Conservation (phyloP, 2,329 filamentous ascomycete species). For the Aspergillus sojae region DNA sequence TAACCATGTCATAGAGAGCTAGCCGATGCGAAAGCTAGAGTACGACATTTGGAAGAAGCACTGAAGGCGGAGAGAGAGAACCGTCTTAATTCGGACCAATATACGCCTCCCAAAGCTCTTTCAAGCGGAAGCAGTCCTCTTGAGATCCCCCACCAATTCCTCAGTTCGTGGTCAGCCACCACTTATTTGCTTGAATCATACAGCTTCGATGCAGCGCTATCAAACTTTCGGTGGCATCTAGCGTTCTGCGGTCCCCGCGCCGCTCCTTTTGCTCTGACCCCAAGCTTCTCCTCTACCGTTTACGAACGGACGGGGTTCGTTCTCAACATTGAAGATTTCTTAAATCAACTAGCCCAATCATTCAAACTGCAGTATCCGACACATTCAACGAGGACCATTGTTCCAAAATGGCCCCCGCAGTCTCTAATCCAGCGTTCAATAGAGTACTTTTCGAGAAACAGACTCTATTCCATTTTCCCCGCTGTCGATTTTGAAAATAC, state of each 20-base stretch:
- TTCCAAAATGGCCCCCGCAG: constrained; percentile 21
- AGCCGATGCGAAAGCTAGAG: constrained; percentile 21
- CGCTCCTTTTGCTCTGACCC: constrained; percentile 19
- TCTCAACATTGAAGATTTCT: constrained; percentile 26
- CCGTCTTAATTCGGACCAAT: neutral
- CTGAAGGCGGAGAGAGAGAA: constrained; percentile 8
- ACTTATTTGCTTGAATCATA: constrained; percentile 20
- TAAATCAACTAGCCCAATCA: constrained; percentile 16
- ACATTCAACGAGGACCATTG: constrained; percentile 7
- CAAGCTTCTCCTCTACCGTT: constrained; percentile 20
- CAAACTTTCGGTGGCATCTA: constrained; percentile 25
- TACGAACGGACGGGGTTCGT: constrained; percentile 18
- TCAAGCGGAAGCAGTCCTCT: neutral
- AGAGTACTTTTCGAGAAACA: constrained; percentile 21
- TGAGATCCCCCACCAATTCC: neutral
- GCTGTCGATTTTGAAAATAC: constrained; percentile 18
- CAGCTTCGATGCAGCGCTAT: constrained; percentile 21
- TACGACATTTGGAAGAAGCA: constrained; percentile 23
- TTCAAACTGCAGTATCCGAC: constrained; percentile 12
- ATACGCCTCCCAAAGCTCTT: neutral
- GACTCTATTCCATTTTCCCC: constrained; percentile 30
- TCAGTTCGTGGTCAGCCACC: neutral
- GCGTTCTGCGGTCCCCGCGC: constrained; percentile 23
- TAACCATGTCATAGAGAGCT: constrained; percentile 20
- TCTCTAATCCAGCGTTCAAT: constrained; percentile 22